phyloP scores from a whole-genome alignment of 192 early-diverging fungal species.

The Entomortierella parvispora region DNA sequence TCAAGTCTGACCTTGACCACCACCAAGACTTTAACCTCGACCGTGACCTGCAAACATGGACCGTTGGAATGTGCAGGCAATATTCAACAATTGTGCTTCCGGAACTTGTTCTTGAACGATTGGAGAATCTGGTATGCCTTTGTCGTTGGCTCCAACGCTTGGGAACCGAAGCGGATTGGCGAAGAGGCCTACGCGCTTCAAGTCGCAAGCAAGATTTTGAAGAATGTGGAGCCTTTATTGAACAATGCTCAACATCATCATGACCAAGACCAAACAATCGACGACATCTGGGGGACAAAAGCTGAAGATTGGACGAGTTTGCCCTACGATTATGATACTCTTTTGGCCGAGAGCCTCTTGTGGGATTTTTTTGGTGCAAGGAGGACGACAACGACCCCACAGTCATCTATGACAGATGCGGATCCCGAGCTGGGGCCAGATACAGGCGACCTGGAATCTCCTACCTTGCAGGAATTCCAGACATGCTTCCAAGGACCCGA shows the following conservation, averaged over 20 bases:
- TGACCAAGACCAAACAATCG: no score
- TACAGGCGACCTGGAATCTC: not conserved
- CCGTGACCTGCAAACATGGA: conserved; percentile 54
- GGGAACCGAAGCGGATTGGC: conserved; percentile 20
- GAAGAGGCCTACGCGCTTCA: conserved; percentile 22
- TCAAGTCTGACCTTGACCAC: not conserved
- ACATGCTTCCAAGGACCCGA: conserved; percentile 11
- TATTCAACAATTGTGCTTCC: conserved; percentile 63
- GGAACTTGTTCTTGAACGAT: conserved; percentile 35
- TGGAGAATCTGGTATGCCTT: conserved; percentile 52
- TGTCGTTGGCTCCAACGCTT: conserved; percentile 53
- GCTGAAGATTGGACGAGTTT: not conserved
- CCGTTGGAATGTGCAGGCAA: conserved; percentile 57
- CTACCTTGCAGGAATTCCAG: conserved; percentile 10
- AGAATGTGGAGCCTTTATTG: no score
- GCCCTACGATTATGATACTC: not conserved
- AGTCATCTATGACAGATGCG: not conserved
- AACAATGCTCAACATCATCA: no score
- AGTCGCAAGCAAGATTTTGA: conserved; percentile 10
- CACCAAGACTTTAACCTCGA: conserved; percentile 1
- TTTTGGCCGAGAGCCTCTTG: no score
- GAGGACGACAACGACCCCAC: not conserved
- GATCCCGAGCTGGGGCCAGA: not conserved
- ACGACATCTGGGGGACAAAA: not conserved
- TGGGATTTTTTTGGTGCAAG: not conserved